A percentile compares a stretch with the other conserved stretches of the same genome.
phyloP scores from a whole-genome alignment of 805 yeast species.

The Lipomyces lipofer region DNA sequence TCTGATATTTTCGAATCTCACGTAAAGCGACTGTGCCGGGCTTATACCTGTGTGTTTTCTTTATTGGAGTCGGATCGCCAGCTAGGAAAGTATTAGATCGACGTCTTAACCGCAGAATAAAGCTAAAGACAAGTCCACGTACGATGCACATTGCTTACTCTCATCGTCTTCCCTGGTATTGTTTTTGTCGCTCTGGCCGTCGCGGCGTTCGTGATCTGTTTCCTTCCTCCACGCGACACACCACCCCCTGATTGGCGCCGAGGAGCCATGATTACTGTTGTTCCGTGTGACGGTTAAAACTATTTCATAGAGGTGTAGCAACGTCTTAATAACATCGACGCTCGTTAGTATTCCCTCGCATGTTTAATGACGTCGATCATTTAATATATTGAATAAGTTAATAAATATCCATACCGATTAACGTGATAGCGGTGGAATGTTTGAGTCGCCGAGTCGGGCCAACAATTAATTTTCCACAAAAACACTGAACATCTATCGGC shows the following conservation, averaged over 20 bases:
- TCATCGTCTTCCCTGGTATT: constrained; percentile 11
- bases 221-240: neutral
- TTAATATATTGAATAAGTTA: too few species aligned
- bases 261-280: constrained; percentile 24
- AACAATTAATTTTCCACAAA: too few species aligned
- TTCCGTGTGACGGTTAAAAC: too few species aligned
- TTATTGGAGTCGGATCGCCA: constrained; percentile 41
- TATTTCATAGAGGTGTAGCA: neutral
- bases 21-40: constrained; percentile 95
- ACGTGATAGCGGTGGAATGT: too few species aligned
- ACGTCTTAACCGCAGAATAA: neutral
- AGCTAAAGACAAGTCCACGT: neutral
- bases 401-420: too few species aligned
- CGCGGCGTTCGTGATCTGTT: constrained; percentile 4
- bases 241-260: constrained; percentile 2
- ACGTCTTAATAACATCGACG: too few species aligned
- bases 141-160: constrained; percentile 9
- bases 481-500: too few species aligned
- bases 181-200: constrained; percentile 22
- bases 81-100: neutral
- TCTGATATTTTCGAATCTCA: constrained; percentile 97
- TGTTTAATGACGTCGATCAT: too few species aligned
- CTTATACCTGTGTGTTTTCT: constrained; percentile 91
- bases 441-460: too few species aligned
- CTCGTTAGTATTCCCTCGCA: too few species aligned